Percentiles rank a stretch among this genome's conserved stretches.
phyloP scores from a whole-genome alignment of 148 eudicot species.

The Bassia scoparia region DNA sequence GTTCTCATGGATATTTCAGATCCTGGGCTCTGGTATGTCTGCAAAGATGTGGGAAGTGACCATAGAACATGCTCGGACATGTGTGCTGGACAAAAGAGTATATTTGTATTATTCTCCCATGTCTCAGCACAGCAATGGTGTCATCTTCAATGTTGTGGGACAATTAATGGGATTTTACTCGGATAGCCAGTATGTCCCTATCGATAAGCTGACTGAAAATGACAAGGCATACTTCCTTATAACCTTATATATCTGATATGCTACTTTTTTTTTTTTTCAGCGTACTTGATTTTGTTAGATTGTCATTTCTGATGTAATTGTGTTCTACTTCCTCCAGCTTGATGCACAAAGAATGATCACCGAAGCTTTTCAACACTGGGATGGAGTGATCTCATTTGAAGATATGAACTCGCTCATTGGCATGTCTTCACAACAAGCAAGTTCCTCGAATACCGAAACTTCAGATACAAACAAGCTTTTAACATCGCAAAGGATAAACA shows the following conservation, averaged over 20 bases:
- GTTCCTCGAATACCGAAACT: slow-evolving; percentile 33
- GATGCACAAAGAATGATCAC: slow-evolving; percentile 58
- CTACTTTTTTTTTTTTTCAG: background rate
- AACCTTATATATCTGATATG: background rate
- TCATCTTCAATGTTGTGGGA: slow-evolving; percentile 73
- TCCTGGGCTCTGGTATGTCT: slow-evolving; percentile 79
- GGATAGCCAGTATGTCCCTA: slow-evolving; percentile 48
- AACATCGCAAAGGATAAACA: slow-evolving; percentile 31
- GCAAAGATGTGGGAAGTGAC: slow-evolving; percentile 78
- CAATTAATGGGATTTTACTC: slow-evolving; percentile 61
- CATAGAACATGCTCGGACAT: slow-evolving; percentile 64
- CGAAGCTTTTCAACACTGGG: slow-evolving; percentile 62
- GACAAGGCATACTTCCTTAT: slow-evolving; percentile 53
- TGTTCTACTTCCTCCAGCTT: slow-evolving; percentile 34
- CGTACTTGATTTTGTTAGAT: slow-evolving; percentile 1
- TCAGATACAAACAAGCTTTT: slow-evolving; percentile 35
- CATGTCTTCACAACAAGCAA: slow-evolving; percentile 31
- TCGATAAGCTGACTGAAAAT: slow-evolving; percentile 61
- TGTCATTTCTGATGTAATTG: slow-evolving; percentile 7
- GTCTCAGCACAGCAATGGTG: slow-evolving; percentile 52
- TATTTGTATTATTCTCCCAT: slow-evolving; percentile 46
- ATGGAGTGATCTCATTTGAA: slow-evolving; percentile 55
- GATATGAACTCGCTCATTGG: slow-evolving; percentile 55
- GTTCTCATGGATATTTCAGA: slow-evolving; percentile 33
- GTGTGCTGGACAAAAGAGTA: slow-evolving; percentile 52